phyloP scores from a whole-genome alignment of 108 stramenopile genomes.

The Pseudonitzschia multiseries region DNA sequence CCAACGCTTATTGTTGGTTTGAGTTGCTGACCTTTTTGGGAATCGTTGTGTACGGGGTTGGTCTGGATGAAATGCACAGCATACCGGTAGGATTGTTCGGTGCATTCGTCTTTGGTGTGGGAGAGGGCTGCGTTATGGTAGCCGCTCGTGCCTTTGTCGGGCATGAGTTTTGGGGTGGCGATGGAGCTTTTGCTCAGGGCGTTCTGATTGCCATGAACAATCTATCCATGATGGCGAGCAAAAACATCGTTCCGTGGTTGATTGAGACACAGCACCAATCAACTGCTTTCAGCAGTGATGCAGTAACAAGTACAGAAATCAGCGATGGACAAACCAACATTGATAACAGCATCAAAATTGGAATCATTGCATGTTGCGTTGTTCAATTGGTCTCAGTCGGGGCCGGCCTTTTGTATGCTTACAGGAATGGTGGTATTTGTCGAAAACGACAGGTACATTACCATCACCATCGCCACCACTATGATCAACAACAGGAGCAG shows the following conservation, averaged over 20 bases:
- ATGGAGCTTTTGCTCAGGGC: constrained; percentile 6
- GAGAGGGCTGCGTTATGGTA: constrained; percentile 5
- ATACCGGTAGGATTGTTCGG: constrained; percentile 3
- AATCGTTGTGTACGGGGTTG: constrained; percentile 9
- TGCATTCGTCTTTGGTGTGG: not conserved
- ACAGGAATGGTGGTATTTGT: not conserved
- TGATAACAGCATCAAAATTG: not conserved
- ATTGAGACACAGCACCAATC: not conserved
- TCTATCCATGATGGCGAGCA: constrained; percentile 6
- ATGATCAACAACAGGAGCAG: not conserved
- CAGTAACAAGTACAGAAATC: not conserved
- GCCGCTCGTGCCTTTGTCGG: constrained; percentile 12
- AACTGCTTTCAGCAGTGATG: too few species aligned
- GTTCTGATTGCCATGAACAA: constrained; percentile 8
- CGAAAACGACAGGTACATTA: not conserved
- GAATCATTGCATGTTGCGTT: constrained; percentile 11
- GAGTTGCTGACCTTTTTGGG: not conserved
- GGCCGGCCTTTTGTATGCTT: not conserved
- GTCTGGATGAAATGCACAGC: not conserved
- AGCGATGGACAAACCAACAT: not conserved
- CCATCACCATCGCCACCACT: not conserved
- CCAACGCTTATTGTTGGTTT: constrained; percentile 9
- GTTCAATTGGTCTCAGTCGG: not conserved
- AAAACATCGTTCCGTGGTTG: constrained; percentile 6
- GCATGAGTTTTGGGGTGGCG: not conserved